phyloP scores from a whole-genome alignment of 192 early-diverging fungal genomes.

The Borealophlyctis nickersoniae region DNA sequence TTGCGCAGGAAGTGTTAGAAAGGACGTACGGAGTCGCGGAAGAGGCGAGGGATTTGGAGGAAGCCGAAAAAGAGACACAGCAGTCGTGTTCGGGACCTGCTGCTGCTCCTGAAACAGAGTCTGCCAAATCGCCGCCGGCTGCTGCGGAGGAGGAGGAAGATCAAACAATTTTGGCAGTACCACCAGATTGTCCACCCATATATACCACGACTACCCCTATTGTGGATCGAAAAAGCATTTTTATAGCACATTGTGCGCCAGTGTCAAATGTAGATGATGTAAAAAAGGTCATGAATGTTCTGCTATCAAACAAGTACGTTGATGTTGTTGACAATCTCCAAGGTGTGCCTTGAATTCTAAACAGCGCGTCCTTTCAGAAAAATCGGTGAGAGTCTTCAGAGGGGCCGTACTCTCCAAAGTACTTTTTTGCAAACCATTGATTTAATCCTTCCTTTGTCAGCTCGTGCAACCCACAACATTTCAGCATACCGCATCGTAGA shows the following conservation, averaged over 20 bases:
- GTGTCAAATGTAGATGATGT: constrained; percentile 56
- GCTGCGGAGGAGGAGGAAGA: not conserved
- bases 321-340: constrained; percentile 33
- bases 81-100: not conserved
- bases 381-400: not conserved
- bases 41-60: not conserved
- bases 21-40: constrained; percentile 8
- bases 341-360: not conserved
- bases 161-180: constrained; percentile 1
- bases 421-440: not conserved
- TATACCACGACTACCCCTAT: constrained; percentile 58
- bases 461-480: constrained; percentile 83
- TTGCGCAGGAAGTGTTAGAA: constrained; percentile 36
- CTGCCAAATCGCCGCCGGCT: not conserved
- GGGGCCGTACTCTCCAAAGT: no score
- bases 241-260: constrained; percentile 76
- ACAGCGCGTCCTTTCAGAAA: not conserved
- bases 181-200: constrained; percentile 33
- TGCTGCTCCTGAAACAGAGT: not conserved
- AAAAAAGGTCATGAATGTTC: constrained; percentile 45
- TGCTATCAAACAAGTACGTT: constrained; percentile 70
- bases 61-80: not conserved
- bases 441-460: not conserved
- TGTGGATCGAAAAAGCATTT: constrained; percentile 77
- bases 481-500: constrained; percentile 76